Conservation (phyloP, 768 basidiomycete genomes). For the Sistotremastrum suecicum region DNA sequence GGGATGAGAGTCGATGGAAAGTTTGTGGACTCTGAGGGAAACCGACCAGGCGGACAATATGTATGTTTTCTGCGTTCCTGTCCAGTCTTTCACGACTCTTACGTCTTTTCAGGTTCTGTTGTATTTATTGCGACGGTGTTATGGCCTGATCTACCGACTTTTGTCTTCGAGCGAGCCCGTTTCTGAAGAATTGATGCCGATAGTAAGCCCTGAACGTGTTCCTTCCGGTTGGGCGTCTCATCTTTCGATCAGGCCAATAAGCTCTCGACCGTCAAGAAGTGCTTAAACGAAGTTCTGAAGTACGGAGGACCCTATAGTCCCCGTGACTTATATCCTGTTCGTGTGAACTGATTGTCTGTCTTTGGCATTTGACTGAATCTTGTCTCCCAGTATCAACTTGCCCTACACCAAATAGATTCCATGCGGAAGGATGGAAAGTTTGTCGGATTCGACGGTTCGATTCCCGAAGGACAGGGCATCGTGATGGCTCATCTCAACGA, state of each 20-base stretch:
- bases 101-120: constrained; percentile 55
- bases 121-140: constrained; percentile 87
- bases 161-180: constrained; percentile 94
- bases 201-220: constrained; percentile 35
- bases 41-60: constrained; percentile 87
- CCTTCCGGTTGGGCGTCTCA: background rate
- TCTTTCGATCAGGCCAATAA: constrained; percentile 70
- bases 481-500: constrained; percentile 93
- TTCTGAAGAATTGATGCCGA: constrained; percentile 94
- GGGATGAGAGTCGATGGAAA: constrained; percentile 95
- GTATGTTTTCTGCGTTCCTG: constrained; percentile 30
- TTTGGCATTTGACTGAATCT: constrained; percentile 4
- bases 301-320: constrained; percentile 89
- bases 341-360: constrained; percentile 15
- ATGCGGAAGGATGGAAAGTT: constrained; percentile 91
- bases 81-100: background rate
- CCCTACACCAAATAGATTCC: constrained; percentile 88
- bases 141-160: constrained; percentile 87
- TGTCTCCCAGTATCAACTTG: constrained; percentile 68
- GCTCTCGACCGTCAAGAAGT: constrained; percentile 91
- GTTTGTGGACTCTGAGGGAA: constrained; percentile 89
- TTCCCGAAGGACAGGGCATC: constrained; percentile 95
- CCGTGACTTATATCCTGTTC: constrained; percentile 84
- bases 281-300: constrained; percentile 88
- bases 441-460: constrained; percentile 68